Evolutionary conservation across 2,329 filamentous ascomycete species (phyloP), one percentile per base, ranked within the genome.

Genomic region (Alternaria gansuensis): DNA sequence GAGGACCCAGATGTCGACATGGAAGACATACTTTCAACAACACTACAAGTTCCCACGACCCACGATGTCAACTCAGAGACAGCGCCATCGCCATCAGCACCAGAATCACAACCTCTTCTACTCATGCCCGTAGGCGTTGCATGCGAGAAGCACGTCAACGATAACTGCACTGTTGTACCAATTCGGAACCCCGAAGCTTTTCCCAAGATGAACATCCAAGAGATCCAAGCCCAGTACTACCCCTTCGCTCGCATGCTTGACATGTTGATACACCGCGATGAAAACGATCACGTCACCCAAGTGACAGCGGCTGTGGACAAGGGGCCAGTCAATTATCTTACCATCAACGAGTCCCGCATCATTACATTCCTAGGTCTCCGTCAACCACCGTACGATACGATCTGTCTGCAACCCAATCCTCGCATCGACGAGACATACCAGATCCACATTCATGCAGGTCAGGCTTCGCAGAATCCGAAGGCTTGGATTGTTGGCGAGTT

Each of bases 131-230:
- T 24, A 6, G 29, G 17, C 4, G 40, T 37, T 6, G 17, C 13
- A 17, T 51, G 28, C 28, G 54, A 54, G 31, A 24, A 44, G 26
- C 17, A 54, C 13, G 4, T 13, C 1, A 2, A 31, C 6, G 17
- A 10, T 21, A 5, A 24, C 11, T 36, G 28, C 21, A 52, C 40
- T 0, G 13, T 64, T 8, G 54, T 63, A 5, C 52, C 56, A 8
- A 56, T 68, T 24, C 60, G 51, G n/a, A 68, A 60, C 17, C 57
- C 58, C 1, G 52, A 53, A 33, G 62, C 36, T 6, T 68, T 68
- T 23, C 65, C 65, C 0, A 17, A 59, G 3, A 13, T 36, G 4
- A 60, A 51, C 6, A 45, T 69, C 5, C 62, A 66, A 24, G 60
- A 61, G 37, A 37, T 68, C 6, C 63, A 65, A 48, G 53, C 62